Percentiles rank a stretch among this genome's conserved stretches.
Conservation (phyloP, 495 filamentous ascomycete genomes). For the Penicillium ucsense region DNA sequence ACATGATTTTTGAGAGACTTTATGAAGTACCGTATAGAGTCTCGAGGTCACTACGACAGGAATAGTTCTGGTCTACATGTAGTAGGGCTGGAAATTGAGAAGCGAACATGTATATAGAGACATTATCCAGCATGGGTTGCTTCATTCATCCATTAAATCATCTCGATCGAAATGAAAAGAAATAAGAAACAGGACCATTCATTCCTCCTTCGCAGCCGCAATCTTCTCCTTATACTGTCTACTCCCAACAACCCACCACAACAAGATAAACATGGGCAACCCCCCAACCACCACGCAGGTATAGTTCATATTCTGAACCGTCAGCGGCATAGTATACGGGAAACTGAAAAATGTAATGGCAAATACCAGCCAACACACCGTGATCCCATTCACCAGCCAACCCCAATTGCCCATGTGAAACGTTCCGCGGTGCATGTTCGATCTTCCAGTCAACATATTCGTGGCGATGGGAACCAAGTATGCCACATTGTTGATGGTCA, state of each 20-base stretch:
- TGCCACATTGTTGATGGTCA: slow-evolving; percentile 1
- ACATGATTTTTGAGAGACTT: too few relatives aligned
- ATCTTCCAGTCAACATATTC: background rate
- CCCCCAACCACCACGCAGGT: background rate
- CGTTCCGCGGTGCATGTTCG: background rate
- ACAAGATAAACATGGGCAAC: background rate
- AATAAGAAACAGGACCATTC: background rate
- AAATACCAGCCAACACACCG: background rate
- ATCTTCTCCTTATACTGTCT: slow-evolving; percentile 1
- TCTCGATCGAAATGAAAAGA: too few relatives aligned
- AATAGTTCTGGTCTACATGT: too few relatives aligned
- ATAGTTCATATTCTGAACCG: slow-evolving; percentile 1
- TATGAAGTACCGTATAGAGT: too few relatives aligned
- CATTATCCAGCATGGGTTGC: too few relatives aligned
- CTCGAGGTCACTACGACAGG: too few relatives aligned
- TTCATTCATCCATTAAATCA: too few relatives aligned
- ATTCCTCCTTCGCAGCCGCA: background rate
- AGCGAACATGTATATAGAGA: too few relatives aligned
- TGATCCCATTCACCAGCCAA: background rate
- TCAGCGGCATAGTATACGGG: background rate
- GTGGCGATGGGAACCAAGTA: background rate
- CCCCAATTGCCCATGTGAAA: background rate
- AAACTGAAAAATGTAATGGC: background rate
- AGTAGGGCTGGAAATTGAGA: too few relatives aligned
- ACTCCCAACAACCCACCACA: background rate